phyloP scores from a whole-genome alignment of 1,139 yeast species.

The Entelexis paramagnoliae region DNA sequence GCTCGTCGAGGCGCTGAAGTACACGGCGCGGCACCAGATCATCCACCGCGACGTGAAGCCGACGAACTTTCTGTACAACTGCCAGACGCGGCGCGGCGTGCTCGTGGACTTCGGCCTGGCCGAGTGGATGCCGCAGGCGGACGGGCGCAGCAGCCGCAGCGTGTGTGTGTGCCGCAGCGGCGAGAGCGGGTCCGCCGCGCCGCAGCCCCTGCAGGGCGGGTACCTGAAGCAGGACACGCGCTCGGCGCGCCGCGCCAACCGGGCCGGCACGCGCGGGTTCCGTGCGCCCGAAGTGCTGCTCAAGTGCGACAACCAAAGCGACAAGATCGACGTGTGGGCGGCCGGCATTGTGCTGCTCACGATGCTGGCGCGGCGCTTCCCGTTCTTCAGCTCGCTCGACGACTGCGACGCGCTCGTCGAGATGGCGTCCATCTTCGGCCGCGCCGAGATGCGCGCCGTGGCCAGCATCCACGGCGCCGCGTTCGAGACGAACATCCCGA shows the following conservation, averaged over 20 bases:
- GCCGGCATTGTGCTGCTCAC: conserved; percentile 80
- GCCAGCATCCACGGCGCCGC: conserved; percentile 85
- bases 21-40: conserved; percentile 63
- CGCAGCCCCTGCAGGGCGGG: conserved; percentile 26
- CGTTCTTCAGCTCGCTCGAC: conserved; percentile 76
- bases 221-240: conserved; percentile 36
- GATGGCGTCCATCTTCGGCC: conserved; percentile 73
- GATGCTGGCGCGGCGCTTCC: conserved; percentile 61
- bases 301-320: conserved; percentile 75
- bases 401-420: conserved; percentile 88
- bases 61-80: conserved; percentile 74
- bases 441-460: conserved; percentile 58
- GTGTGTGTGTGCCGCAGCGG: conserved; percentile 20
- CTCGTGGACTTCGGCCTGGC: conserved; percentile 91
- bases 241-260: conserved; percentile 84
- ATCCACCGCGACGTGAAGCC: conserved; percentile 89
- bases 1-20: conserved; percentile 61
- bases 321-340: conserved; percentile 83
- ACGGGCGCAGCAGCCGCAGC: conserved; percentile 20
- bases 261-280: conserved; percentile 97
- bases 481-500: conserved; percentile 54
- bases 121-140: conserved; percentile 35
- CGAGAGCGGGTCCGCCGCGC: background rate
- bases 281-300: conserved; percentile 89
- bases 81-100: conserved; percentile 65